Conservation (phyloP, 345 rosid genomes). For the Corchorus capsularis region DNA sequence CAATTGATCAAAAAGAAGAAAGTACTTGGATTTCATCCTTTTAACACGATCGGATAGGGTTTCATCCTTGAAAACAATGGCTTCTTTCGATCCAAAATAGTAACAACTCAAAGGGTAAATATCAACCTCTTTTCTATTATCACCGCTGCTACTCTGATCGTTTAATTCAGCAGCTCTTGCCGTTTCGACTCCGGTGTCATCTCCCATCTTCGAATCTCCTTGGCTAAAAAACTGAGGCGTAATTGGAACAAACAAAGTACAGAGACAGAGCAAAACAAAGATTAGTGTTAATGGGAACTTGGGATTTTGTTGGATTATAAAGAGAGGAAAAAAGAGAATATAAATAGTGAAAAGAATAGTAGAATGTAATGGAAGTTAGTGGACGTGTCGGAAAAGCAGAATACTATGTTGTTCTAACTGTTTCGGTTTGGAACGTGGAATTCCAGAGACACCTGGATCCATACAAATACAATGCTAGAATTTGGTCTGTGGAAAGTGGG, state of each 20-base stretch:
- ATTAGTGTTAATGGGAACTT: neutral
- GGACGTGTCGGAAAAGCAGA: constrained; percentile 7
- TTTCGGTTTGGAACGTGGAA: neutral
- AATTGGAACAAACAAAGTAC: neutral
- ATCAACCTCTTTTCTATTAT: constrained; percentile 36
- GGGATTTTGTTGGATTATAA: neutral
- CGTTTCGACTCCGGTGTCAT: neutral
- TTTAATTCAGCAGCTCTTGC: neutral
- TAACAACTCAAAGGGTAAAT: constrained; percentile 71
- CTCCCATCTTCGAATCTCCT: neutral
- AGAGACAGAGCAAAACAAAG: neutral
- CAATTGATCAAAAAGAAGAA: neutral
- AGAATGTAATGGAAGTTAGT: neutral
- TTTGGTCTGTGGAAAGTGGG: neutral
- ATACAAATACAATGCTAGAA: neutral
- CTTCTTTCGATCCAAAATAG: constrained; percentile 78
- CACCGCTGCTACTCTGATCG: constrained; percentile 15
- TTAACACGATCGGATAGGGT: constrained; percentile 52
- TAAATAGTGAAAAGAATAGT: neutral
- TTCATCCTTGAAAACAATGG: constrained; percentile 56
- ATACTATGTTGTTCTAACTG: neutral
- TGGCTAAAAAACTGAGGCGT: neutral
- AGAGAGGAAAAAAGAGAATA: neutral
- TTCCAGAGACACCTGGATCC: neutral
- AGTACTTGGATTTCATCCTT: constrained; percentile 73